These are phyloP conservation scores for Mortierella sp. DNA, from an alignment of 371 early-diverging fungal species.

Conservation along the genomic window DNA sequence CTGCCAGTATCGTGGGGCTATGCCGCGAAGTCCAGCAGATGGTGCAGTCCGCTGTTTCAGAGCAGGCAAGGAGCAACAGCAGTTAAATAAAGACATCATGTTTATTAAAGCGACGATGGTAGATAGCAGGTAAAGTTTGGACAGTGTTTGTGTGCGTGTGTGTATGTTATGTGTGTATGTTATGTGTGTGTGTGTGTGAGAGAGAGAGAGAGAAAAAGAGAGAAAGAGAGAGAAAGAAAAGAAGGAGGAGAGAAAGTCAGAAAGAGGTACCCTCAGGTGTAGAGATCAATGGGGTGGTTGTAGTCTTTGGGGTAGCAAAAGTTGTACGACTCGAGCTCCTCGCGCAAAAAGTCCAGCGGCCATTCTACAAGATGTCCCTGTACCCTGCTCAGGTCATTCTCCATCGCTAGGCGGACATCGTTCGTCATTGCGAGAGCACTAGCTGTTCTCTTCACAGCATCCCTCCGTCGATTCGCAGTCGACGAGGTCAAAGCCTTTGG, in stretches of 20 bases:
- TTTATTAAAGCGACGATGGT: no score
- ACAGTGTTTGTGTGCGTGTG: no score
- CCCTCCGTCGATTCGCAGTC: background rate
- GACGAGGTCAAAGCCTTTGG: background rate
- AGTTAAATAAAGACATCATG: background rate
- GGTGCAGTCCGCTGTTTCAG: conserved; percentile 37
- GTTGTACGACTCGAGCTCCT: conserved; percentile 57
- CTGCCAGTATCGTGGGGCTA: conserved; percentile 25
- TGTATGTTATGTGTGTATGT: no score
- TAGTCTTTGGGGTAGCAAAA: conserved; percentile 55
- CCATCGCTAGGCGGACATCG: conserved; percentile 40
- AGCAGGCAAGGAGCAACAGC: conserved; percentile 8
- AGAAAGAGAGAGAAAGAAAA: background rate
- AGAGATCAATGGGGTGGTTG: conserved; percentile 54
- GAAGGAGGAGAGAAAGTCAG: background rate
- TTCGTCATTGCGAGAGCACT: conserved; percentile 38
- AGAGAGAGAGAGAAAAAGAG: no score
- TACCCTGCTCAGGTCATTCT: conserved; percentile 54
- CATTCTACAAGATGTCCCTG: conserved; percentile 66
- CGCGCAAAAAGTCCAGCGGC: conserved; percentile 66
- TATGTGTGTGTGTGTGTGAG: no score
- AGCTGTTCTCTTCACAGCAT: conserved; percentile 41
- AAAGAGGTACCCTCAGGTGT: conserved; percentile 21
- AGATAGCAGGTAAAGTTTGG: no score
- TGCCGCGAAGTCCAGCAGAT: conserved; percentile 65